These are phyloP conservation scores for Pelargonium myrrhifolium DNA, from an alignment of 441 rosid species.

Conservation along the genomic window DNA sequence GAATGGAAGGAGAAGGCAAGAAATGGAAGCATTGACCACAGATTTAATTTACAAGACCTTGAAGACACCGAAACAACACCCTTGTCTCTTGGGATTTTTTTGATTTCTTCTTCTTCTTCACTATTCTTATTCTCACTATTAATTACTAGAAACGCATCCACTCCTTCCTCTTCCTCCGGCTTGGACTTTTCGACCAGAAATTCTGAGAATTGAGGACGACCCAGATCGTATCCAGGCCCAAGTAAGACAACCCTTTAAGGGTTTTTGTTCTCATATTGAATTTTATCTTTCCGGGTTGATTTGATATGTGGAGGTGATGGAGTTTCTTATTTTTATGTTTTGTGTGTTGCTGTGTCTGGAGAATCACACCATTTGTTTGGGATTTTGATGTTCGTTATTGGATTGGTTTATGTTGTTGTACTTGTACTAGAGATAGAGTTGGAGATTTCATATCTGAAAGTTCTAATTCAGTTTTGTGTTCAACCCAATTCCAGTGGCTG, in stretches of 20 bases:
- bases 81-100: slow-evolving; percentile 22
- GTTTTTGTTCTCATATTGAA: slow-evolving; percentile 21
- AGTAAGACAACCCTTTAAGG: slow-evolving; percentile 33
- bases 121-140: slow-evolving; percentile 2
- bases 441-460: slow-evolving; percentile 11
- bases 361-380: neutral
- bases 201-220: slow-evolving; percentile 17
- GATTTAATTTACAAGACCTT: slow-evolving; percentile 36
- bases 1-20: slow-evolving; percentile 41
- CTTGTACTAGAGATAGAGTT: neutral
- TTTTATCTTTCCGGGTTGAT: slow-evolving; percentile 18
- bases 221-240: slow-evolving; percentile 49
- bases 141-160: slow-evolving; percentile 13
- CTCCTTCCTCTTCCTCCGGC: slow-evolving; percentile 11
- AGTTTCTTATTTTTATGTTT: slow-evolving; percentile 10
- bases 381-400: neutral
- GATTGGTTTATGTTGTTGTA: slow-evolving; percentile 17
- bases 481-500: slow-evolving; percentile 3
- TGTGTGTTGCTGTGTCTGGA: slow-evolving; percentile 1
- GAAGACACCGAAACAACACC: slow-evolving; percentile 43
- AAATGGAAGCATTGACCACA: slow-evolving; percentile 62
- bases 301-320: slow-evolving; percentile 14
- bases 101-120: slow-evolving; percentile 21
- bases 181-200: slow-evolving; percentile 15
- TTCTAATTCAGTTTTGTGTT: neutral